Conservation (phyloP, 331 rosid genomes). For the Phaseolus coccineus region DNA sequence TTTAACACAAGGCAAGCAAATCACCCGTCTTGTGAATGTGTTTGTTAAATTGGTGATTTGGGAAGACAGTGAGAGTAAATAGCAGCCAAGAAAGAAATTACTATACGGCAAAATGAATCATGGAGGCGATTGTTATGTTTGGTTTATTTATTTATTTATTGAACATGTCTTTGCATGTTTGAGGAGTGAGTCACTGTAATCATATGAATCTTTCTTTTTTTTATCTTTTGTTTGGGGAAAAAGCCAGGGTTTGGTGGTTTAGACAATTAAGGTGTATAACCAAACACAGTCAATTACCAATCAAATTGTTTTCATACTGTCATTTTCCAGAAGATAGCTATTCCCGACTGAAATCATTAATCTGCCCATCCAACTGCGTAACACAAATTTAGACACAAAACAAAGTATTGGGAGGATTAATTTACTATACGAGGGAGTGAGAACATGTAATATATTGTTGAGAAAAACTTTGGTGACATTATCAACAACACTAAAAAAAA, state of each 20-base stretch:
- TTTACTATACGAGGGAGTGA: neutral
- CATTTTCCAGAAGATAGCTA: neutral
- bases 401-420: neutral
- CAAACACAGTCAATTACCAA: neutral
- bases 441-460: neutral
- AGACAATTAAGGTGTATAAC: neutral
- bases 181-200: neutral
- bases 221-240: neutral
- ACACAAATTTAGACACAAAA: neutral
- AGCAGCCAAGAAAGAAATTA: slow-evolving; percentile 46
- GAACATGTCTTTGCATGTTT: neutral
- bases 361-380: neutral
- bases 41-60: slow-evolving; percentile 20
- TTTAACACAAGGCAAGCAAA: slow-evolving; percentile 16
- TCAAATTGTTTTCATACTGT: neutral
- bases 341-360: neutral
- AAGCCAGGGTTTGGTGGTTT: neutral
- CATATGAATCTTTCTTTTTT: neutral
- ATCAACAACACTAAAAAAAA: too few species aligned
- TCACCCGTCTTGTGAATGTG: slow-evolving; percentile 21
- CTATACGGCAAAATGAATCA: slow-evolving; percentile 26
- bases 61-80: slow-evolving; percentile 31
- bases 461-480: too few species aligned
- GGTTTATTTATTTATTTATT: neutral
- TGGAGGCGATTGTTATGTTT: neutral